phyloP scores from a whole-genome alignment of 192 early-diverging fungal species.

The Coemansia guatemalensis region DNA sequence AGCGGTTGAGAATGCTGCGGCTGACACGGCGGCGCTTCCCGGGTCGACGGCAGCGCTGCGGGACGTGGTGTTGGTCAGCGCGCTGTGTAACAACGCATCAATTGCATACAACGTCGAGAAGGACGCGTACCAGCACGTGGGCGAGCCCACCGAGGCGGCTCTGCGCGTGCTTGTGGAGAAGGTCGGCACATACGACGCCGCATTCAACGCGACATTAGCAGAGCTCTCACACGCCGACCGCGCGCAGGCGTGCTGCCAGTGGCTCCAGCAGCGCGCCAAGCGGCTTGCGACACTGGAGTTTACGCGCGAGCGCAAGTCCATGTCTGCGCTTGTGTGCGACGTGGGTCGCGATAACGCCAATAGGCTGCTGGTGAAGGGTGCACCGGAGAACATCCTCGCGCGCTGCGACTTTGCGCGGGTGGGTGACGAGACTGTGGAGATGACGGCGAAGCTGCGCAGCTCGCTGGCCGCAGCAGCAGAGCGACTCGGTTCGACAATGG shows the following conservation, averaged over 20 bases:
- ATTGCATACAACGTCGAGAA: conserved; percentile 76
- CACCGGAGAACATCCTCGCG: conserved; percentile 89
- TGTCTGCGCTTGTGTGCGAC: conserved; percentile 81
- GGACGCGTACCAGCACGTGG: conserved; percentile 71
- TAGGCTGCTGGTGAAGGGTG: conserved; percentile 88
- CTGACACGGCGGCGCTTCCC: conserved; percentile 57
- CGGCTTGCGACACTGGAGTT: conserved; percentile 85
- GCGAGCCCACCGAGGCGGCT: conserved; percentile 99
- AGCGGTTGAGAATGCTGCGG: conserved; percentile 56
- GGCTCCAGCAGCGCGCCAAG: conserved; percentile 60
- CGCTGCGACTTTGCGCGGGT: conserved; percentile 64
- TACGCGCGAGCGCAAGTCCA: conserved; percentile 96
- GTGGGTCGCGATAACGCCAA: background rate
- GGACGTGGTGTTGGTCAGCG: conserved; percentile 60
- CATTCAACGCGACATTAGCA: conserved; percentile 62
- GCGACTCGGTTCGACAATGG: conserved; percentile 71
- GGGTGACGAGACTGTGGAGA: conserved; percentile 49
- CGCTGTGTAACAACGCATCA: conserved; percentile 88
- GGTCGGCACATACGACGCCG: conserved; percentile 71
- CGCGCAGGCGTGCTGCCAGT: conserved; percentile 71
- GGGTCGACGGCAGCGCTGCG: conserved; percentile 66
- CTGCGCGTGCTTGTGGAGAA: conserved; percentile 93
- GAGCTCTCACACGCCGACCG: conserved; percentile 56
- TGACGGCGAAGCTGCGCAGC: conserved; percentile 65
- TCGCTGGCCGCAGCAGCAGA: conserved; percentile 65